Evolutionary conservation across 768 basidiomycete species (phyloP), one percentile per base, ranked within the genome.

Genomic region (Roridomyces roridus): DNA sequence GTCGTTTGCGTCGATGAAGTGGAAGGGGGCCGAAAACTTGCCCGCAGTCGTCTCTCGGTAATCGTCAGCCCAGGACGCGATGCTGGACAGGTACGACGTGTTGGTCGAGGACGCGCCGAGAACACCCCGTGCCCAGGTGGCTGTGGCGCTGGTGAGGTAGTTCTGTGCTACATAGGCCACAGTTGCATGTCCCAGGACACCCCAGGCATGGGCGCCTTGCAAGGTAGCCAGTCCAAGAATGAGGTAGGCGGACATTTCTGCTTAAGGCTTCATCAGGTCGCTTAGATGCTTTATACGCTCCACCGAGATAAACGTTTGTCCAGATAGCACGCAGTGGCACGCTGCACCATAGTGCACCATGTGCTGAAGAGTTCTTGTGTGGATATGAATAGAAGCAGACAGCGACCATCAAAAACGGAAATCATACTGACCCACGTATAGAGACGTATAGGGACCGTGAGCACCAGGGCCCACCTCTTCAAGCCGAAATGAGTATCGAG

Each of bases 1-100:
- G 52, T 62, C 65, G 45, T 73, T 62, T 6, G 74, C 75, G 39
- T 77, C 73, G 31, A 76, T 69, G 58, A 70, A 77, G 55, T 76
- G 75, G 45, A 72, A 64, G 1, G 67, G 64, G 28, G 56, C 26
- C 17, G 51, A 62, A 45, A 45, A 65, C 4, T 47, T 50, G 18
- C 54, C 63, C 17, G 51, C 62, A 24, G 59, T 25, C 6, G 49
- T 48, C 15, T 39, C 43, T 35, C 53, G 37, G 37, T 25, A 46
- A 20, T 46, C 20, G 47, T 36, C 40, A 8, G 56, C 70, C 18
- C 34, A 76, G 66, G 25, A 69, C 59, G 21, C 73, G 65, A 37
- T 67, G 15, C 65, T 70, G 14, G 71, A 69, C 4, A 74, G 65
- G 29, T 62, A 62, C 14, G 40, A 45, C 15, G 23, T 36, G 37